phyloP scores from a whole-genome alignment of 2,329 filamentous ascomycete species.

The Ceratocystis cacaofunesta region DNA sequence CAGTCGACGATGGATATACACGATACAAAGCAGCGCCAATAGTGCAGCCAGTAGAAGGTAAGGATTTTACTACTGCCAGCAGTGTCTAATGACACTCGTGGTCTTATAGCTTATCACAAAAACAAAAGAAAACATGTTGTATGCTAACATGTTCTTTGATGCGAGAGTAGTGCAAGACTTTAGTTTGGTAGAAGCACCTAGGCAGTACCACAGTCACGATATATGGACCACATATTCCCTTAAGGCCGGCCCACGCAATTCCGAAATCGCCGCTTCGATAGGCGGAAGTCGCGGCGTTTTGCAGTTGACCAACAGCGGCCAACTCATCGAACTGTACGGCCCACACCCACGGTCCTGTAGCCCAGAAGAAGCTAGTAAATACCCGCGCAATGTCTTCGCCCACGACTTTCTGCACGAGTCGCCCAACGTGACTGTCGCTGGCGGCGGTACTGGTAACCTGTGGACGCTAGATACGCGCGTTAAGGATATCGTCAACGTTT shows the following conservation, averaged over 20 bases:
- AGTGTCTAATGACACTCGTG: no score
- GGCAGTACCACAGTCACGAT: background rate
- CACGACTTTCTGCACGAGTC: slow-evolving; percentile 14
- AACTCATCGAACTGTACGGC: background rate
- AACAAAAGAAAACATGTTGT: background rate
- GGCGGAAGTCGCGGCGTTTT: slow-evolving; percentile 12
- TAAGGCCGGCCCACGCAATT: slow-evolving; percentile 37
- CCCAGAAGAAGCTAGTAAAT: slow-evolving; percentile 1
- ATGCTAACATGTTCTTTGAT: background rate
- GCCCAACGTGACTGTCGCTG: slow-evolving; percentile 14
- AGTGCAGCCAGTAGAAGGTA: slow-evolving; percentile 2
- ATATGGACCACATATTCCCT: slow-evolving; percentile 26
- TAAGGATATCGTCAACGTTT: slow-evolving; percentile 5
- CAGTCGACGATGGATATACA: background rate
- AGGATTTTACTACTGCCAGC: background rate
- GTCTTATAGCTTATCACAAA: no score
- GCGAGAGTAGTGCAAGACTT: slow-evolving; percentile 7
- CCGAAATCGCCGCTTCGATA: slow-evolving; percentile 24
- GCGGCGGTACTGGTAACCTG: slow-evolving; percentile 7
- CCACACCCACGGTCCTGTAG: slow-evolving; percentile 3
- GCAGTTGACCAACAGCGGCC: slow-evolving; percentile 4
- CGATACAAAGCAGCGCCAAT: background rate
- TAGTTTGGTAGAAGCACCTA: slow-evolving; percentile 5
- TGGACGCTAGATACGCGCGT: slow-evolving; percentile 15
- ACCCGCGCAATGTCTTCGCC: slow-evolving; percentile 13